Conservation (phyloP, 495 filamentous ascomycete genomes). For the Neurospora cerealis region DNA sequence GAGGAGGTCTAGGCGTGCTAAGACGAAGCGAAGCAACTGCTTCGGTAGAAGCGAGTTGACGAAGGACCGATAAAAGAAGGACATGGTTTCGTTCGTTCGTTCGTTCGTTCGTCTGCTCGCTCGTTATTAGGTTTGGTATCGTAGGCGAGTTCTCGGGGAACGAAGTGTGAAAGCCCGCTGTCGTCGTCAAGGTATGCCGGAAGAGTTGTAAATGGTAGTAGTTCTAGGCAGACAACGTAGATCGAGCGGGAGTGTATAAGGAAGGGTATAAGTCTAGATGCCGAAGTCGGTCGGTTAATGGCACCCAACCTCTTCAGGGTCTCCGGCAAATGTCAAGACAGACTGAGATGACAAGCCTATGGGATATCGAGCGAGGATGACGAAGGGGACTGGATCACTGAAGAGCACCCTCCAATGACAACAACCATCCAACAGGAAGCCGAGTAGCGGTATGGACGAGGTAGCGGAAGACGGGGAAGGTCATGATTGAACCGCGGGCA, state of each 20-base stretch:
- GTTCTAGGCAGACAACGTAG: not conserved
- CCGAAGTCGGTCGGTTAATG: not conserved
- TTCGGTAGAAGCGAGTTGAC: slow-evolving; percentile 61
- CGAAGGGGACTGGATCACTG: not conserved
- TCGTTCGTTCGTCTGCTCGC: not conserved
- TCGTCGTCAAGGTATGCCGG: not conserved
- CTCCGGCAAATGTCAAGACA: not conserved
- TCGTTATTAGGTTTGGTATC: not conserved
- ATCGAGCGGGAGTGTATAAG: not conserved
- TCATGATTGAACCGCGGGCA: not conserved
- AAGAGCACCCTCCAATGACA: not conserved
- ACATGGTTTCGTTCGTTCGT: slow-evolving; percentile 27
- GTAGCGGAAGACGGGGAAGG: not conserved
- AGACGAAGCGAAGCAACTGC: slow-evolving; percentile 67
- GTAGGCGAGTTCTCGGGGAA: not conserved
- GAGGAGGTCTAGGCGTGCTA: slow-evolving; percentile 69
- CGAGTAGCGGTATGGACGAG: not conserved
- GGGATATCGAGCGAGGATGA: not conserved
- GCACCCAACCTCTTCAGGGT: not conserved
- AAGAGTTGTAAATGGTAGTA: not conserved
- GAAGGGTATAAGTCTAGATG: not conserved
- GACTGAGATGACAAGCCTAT: not conserved
- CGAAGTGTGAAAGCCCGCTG: not conserved
- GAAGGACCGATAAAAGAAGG: slow-evolving; percentile 56
- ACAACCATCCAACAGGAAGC: not conserved